Base-by-base conservation (phyloP, 140 eudicot genomes). In the Senecio squalidus region DNA sequence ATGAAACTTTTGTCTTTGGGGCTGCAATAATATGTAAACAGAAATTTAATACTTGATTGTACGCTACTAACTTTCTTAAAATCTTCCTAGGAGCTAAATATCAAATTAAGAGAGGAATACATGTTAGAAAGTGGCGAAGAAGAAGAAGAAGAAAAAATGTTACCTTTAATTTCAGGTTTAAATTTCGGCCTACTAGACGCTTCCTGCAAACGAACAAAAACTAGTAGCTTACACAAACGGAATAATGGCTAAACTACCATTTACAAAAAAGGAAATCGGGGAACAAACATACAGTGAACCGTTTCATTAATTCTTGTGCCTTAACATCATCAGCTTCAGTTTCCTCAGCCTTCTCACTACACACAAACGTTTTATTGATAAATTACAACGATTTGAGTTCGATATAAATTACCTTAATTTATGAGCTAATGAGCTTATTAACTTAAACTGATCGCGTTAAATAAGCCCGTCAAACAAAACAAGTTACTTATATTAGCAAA, bases 331-430 rank as follows among this genome's bases (percentile, higher is more conserved):
- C 92, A 33, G 36, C 44, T 47, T 68, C 89, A 13, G 9, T 30
- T 54, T 74, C 75, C 68, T 89, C 97, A 57, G 40, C 16, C 71
- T 77, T 86, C 66, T 89, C 97, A 61, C 97, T 89, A 68, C 4
- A 45, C 71, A 56, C 46, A 71, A 21, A 46, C 50, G 72, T 22
- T 21, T 29, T 8, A 10, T 27, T 27, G n/a, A n/a, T n/a, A n/a
- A n/a, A n/a, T n/a, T n/a, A n/a, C n/a, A n/a, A n/a, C n/a, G n/a
- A n/a, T n/a, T n/a, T n/a, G n/a, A n/a, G n/a, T n/a, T n/a, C n/a
- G n/a, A n/a, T n/a, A n/a, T n/a, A n/a, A n/a, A n/a, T n/a, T n/a
- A n/a, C n/a, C n/a, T n/a, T n/a, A n/a, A n/a, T n/a, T n/a, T n/a
- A n/a, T n/a, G n/a, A n/a, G n/a, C n/a, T n/a, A n/a, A n/a, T n/a